phyloP scores from a whole-genome alignment of 176 grass and related monocot species.

The Eleusine indica region DNA sequence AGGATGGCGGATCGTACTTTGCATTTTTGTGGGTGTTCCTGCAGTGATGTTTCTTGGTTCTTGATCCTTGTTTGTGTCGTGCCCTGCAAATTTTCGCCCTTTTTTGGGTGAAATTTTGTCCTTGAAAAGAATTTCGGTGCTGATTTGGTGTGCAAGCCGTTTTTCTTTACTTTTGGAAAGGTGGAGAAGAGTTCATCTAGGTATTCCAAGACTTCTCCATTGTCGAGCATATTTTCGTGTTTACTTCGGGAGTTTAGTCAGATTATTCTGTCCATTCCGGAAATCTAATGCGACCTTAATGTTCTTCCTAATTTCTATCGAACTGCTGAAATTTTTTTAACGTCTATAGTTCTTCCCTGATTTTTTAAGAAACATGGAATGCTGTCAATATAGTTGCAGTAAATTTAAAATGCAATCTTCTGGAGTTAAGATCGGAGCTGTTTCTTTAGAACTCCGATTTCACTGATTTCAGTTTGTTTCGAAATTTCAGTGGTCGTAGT shows the following conservation, averaged over 20 bases:
- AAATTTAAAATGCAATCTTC: neutral
- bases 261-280: neutral
- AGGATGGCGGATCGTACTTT: neutral
- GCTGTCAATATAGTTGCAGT: neutral
- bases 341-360: neutral
- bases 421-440: neutral
- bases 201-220: neutral
- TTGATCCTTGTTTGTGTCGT: neutral
- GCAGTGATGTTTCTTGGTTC: neutral
- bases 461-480: neutral
- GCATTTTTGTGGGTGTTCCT: neutral
- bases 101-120: neutral
- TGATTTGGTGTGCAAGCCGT: slow-evolving; percentile 29
- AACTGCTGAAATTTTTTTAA: neutral
- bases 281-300: slow-evolving; percentile 9
- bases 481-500: slow-evolving; percentile 39
- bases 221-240: neutral
- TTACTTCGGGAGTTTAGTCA: neutral
- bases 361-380: neutral
- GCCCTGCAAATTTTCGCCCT: neutral
- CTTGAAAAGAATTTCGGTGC: neutral
- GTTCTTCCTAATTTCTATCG: neutral
- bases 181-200: neutral
- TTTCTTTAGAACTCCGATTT: neutral
- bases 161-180: neutral